phyloP scores from a whole-genome alignment of 2,329 filamentous ascomycete species.

The Trichoderma citrinoviride region DNA sequence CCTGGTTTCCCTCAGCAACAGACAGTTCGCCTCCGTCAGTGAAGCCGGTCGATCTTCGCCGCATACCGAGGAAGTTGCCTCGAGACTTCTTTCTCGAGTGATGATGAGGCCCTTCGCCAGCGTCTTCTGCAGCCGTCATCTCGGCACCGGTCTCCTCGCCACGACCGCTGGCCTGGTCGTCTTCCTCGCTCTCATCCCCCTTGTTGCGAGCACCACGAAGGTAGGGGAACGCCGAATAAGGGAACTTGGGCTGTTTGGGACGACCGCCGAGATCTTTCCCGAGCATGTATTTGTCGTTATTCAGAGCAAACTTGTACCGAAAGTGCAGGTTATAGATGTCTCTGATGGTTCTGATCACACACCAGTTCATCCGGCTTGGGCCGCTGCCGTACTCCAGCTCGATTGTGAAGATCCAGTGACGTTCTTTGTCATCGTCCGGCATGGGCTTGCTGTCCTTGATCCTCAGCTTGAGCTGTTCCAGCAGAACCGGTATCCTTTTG shows the following conservation, averaged over 20 bases:
- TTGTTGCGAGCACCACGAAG: slow-evolving; percentile 76
- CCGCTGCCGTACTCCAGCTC: slow-evolving; percentile 96
- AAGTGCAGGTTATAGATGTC: slow-evolving; percentile 92
- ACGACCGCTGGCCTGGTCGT: slow-evolving; percentile 40
- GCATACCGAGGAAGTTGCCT: slow-evolving; percentile 51
- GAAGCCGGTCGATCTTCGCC: slow-evolving; percentile 52
- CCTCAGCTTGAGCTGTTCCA: slow-evolving; percentile 89
- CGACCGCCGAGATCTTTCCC: slow-evolving; percentile 63
- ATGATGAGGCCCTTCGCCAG: slow-evolving; percentile 44
- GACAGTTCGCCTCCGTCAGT: slow-evolving; percentile 48
- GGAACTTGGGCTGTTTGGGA: slow-evolving; percentile 85
- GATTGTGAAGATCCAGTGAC: slow-evolving; percentile 85
- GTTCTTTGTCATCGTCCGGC: slow-evolving; percentile 59
- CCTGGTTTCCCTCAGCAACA: slow-evolving; percentile 47
- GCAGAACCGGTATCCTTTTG: slow-evolving; percentile 87
- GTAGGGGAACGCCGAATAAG: slow-evolving; percentile 84
- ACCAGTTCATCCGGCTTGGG: slow-evolving; percentile 94
- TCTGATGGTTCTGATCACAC: slow-evolving; percentile 77
- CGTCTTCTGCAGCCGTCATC: slow-evolving; percentile 61
- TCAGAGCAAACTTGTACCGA: slow-evolving; percentile 85
- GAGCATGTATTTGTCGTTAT: slow-evolving; percentile 78
- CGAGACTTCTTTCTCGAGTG: slow-evolving; percentile 50
- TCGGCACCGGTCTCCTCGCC: slow-evolving; percentile 49
- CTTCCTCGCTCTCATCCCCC: slow-evolving; percentile 74
- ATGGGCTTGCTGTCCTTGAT: slow-evolving; percentile 76